Base-by-base conservation (phyloP, 106 monocot species). In the Acanthochlamys bracteata region DNA sequence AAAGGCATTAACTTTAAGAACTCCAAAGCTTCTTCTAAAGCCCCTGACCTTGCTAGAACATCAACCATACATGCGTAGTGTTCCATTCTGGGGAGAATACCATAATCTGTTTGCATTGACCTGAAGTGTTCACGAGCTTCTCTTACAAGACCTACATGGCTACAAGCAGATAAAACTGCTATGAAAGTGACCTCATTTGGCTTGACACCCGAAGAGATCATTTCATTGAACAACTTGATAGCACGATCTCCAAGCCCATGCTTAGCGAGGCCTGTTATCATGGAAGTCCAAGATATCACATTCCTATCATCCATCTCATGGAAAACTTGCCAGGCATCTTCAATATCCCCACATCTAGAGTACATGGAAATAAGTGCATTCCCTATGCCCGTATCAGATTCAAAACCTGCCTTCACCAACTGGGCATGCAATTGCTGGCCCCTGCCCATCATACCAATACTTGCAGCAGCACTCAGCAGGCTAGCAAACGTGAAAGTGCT, bases 51-150 rank as follows among this genome's bases (percentile, higher is more conserved):
- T 17, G 84, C 89, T 10, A 90, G 65, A 23, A 95, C 56, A 71
- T 95, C 90, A 25, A 86, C 82, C 82, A 95, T 78, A 64, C 86
- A 95, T 20, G 95, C 90, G 60, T 84, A 95, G 54, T 95, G 95
- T 49, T 86, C 95, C 79, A 84, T 80, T 59, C 70, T 74, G 21
- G 93, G 86, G 26, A 63, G 49, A 24, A 89, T 69, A 10, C 74
- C 71, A 21, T 80, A 62, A 41, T 74, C 69, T 22, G 57, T 86
- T 41, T 55, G 61, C 90, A 95, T 84, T 14, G 84, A 73, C 12
- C 65, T 20, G 66, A 95, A 95, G 67, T 78, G 53, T 20, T 82
- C 66, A 66, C 72, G 65, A n/a, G 83, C 93, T 68, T 89, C 62
- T 3, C 52, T 61, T n/a, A 86, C 65, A 53, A 85, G 47, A 12